Percentiles rank a stretch among this genome's conserved stretches.
These are phyloP conservation scores for Leccinum fibrillosum DNA, from an alignment of 768 basidiomycete species.

Conservation along the genomic window DNA sequence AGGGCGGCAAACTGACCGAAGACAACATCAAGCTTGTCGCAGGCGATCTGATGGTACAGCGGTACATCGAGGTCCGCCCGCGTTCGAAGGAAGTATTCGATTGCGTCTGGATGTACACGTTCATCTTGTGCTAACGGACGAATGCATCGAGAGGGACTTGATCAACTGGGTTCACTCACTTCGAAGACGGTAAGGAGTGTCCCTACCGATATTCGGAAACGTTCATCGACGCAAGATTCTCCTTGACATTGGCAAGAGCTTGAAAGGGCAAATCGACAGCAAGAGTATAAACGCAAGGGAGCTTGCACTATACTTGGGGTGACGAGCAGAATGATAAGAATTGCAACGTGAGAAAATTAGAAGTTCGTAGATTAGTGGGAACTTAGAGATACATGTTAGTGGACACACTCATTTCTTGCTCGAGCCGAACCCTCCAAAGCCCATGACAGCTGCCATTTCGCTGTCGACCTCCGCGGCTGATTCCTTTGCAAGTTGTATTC, in stretches of 20 bases:
- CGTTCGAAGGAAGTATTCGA: conserved; percentile 64
- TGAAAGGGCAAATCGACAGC: neutral
- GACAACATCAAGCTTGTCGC: conserved; percentile 18
- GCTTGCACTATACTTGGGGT: conserved; percentile 23
- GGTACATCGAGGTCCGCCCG: conserved; percentile 81
- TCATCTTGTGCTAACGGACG: neutral
- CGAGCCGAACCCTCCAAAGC: conserved; percentile 86
- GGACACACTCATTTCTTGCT: conserved; percentile 60
- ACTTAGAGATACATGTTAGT: conserved; percentile 16
- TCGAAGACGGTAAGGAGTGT: neutral
- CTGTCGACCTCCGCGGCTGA: conserved; percentile 45
- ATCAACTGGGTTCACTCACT: neutral
- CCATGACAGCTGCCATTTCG: conserved; percentile 83
- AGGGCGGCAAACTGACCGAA: conserved; percentile 27
- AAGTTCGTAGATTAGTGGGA: conserved; percentile 3
- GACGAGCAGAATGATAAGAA: neutral
- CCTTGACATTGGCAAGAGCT: neutral
- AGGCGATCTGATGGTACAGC: conserved; percentile 49
- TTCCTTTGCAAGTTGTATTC: conserved; percentile 60
- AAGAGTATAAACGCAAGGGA: neutral
- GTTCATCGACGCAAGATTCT: neutral
- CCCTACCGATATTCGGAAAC: neutral
- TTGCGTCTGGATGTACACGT: conserved; percentile 19
- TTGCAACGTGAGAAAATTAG: neutral
- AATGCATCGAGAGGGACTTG: neutral